Base-by-base conservation (phyloP, 2,329 filamentous ascomycete species). In the Aspergillus brunneoviolaceus region DNA sequence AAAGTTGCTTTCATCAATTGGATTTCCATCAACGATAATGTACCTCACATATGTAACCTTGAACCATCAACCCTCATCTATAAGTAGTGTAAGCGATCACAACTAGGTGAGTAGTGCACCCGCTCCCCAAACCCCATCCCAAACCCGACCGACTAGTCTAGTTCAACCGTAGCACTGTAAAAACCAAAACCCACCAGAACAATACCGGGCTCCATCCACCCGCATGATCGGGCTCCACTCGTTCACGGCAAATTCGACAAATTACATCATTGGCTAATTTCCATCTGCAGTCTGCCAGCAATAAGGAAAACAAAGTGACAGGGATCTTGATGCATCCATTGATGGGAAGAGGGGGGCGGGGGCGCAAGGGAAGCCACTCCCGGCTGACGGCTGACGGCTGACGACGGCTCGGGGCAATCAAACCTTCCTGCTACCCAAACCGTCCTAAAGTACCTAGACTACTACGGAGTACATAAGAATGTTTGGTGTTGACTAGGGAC, bases 151-250 rank as follows among this genome's bases (percentile, higher is more conserved):
- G 14, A 16, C 12, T 12, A 16, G 33, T 35, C 16, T n/a, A 16
- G 39, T 45, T 4, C 23, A 45, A 45, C n/a, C 4, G 23, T 4
- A 23, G 16, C 5, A 19, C 19, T 5, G 7, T 10, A 29, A 29
- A 29, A 27, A 27, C 7, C 27, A 29, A 29, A 29, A 29, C 27
- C 27, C 27, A 29, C n/a, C 33, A 10, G 4, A 45, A 49, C 42
- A 12, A 23, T 55, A 55, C 53, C 53, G 53, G 53, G 53, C 53
- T 55, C 21, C 42, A 55, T 31, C n/a, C 19, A 16, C 39, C 39
- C 39, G 39, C 39, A 45, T 45, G 39, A 45, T 55, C 53, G 53
- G 53, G 53, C 53, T 55, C 53, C 53, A 55, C 53, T 55, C 39
- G 5, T 16, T n/a, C 39, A 16, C 39, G 39, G 39, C 16, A 45